Percentiles rank a stretch among this genome's conserved stretches.
phyloP scores from a whole-genome alignment of 306 rosid genomes.

The Cucumis melo region DNA sequence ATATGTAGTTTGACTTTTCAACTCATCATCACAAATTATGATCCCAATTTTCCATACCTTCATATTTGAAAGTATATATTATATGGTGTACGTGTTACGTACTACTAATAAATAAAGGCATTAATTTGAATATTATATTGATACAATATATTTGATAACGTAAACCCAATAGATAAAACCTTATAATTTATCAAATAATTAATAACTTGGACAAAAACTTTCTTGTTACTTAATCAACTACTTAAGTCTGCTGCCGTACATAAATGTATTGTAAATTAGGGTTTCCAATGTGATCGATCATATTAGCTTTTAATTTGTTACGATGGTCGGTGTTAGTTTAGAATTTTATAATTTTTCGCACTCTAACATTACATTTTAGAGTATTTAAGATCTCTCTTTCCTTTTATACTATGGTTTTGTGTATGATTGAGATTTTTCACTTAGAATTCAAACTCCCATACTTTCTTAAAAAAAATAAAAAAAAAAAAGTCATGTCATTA shows the following conservation, averaged over 20 bases:
- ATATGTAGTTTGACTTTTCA: neutral
- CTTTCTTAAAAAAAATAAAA: too few species aligned
- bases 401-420: too few species aligned
- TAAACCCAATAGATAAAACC: neutral
- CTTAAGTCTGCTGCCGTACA: neutral
- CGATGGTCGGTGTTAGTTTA: neutral
- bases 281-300: neutral
- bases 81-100: neutral
- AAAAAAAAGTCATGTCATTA: too few species aligned
- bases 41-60: neutral
- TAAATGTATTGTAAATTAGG: neutral
- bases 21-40: neutral
- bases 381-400: too few species aligned
- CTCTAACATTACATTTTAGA: too few species aligned
- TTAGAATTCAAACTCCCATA: too few species aligned
- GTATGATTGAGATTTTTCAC: too few species aligned
- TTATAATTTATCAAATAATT: neutral
- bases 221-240: neutral
- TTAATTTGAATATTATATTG: too few species aligned
- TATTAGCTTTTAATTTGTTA: neutral
- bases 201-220: neutral
- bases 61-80: neutral
- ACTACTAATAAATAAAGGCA: neutral
- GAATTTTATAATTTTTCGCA: too few species aligned
- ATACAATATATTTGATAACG: neutral